These are phyloP conservation scores for Candida gorgasii DNA, from an alignment of 805 yeast species.

Conservation along the genomic window DNA sequence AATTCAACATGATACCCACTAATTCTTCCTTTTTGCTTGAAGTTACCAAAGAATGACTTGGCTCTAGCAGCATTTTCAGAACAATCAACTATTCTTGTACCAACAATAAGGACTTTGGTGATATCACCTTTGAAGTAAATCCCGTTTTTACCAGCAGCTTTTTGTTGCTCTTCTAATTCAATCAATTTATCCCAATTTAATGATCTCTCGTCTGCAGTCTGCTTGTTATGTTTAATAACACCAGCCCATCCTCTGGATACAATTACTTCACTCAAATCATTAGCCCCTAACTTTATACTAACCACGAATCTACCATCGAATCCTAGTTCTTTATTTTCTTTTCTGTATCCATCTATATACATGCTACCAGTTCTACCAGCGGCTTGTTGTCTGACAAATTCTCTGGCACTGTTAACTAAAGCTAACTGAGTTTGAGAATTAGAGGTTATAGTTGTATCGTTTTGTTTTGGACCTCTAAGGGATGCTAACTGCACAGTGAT, in stretches of 20 bases:
- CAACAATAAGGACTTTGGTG: slow-evolving; percentile 50
- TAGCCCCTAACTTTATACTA: slow-evolving; percentile 53
- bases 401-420: slow-evolving; percentile 66
- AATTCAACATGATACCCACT: slow-evolving; percentile 69
- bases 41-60: slow-evolving; percentile 67
- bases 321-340: slow-evolving; percentile 52
- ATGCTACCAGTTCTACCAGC: slow-evolving; percentile 73
- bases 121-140: slow-evolving; percentile 50
- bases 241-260: slow-evolving; percentile 70
- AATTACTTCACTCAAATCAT: slow-evolving; percentile 60
- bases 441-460: slow-evolving; percentile 50
- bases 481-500: slow-evolving; percentile 75
- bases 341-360: slow-evolving; percentile 63
- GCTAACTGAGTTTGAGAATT: slow-evolving; percentile 43
- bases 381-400: slow-evolving; percentile 64
- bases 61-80: slow-evolving; percentile 74
- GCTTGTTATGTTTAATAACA: slow-evolving; percentile 77
- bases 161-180: slow-evolving; percentile 66
- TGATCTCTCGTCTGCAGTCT: slow-evolving; percentile 65
- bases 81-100: slow-evolving; percentile 72
- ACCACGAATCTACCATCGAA: slow-evolving; percentile 69
- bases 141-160: slow-evolving; percentile 55
- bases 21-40: slow-evolving; percentile 63
- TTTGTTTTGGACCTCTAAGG: slow-evolving; percentile 68
- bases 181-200: slow-evolving; percentile 75